Base-by-base conservation (phyloP, 306 rosid genomes). In the Vigna angularis region DNA sequence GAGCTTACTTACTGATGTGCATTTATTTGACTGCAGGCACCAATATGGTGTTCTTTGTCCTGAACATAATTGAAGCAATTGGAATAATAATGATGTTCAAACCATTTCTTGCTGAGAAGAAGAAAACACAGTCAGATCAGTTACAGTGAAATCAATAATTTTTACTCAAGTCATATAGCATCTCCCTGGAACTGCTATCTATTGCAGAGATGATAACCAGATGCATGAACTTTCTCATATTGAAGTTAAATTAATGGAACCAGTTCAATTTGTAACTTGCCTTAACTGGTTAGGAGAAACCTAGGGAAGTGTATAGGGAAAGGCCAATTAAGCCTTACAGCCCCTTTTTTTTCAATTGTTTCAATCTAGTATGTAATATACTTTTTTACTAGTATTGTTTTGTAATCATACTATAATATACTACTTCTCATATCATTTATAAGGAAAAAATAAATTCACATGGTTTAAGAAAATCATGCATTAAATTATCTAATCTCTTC, bases 41-140 rank as follows among this genome's bases (percentile, higher is more conserved):
- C 36, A 79, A 86, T 9, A 56, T 83, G 75, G 82, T 86, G 7
- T 86, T 86, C 80, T 77, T 77, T 18, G 12, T 57, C 40, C 30
- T 86, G 61, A 86, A 86, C 51, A 3, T 81, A 45, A 18, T 81
- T 44, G 87, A 86, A 81, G 79, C 20, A 32, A 13, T 86, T 64
- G 90, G 87, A 74, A 20, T 83, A 50, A 8, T 83, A 45, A n/a
- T 86, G 87, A 13, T 83, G 82, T 83, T 86, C 85, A 86, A 83
- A 47, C 87, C 90, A 70, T 81, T 86, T 51, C 74, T 86, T 26
- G 36, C 40, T 9, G 81, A 79, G 58, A 76, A 32, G 70, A 80
- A 61, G 75, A 53, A 40, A 61, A 20, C 62, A 65, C 20, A 32
- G 24, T 53, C 58, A 22, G 14, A 50, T 45, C 66, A 64, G 61